A percentile compares a stretch with the other conserved stretches of the same genome.
These are phyloP conservation scores for Metschnikowia cerradonensis DNA, from an alignment of 805 yeast genomes.

Conservation along the genomic window DNA sequence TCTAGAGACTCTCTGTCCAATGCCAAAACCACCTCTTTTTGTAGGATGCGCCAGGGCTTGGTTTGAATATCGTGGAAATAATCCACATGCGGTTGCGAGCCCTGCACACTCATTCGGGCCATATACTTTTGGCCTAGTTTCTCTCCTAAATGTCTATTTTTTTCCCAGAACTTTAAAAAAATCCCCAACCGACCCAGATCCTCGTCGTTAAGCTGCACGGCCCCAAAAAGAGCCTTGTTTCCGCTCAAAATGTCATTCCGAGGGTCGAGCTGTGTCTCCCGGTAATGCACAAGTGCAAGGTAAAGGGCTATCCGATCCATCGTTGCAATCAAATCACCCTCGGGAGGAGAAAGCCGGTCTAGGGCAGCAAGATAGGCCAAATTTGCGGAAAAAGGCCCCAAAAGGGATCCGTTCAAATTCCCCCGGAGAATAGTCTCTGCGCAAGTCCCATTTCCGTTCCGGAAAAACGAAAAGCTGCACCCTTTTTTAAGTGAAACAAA, in stretches of 20 bases:
- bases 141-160: constrained; percentile 8
- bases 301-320: constrained; percentile 29
- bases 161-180: constrained; percentile 36
- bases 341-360: constrained; percentile 31
- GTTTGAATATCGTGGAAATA: constrained; percentile 20
- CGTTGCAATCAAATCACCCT: constrained; percentile 29
- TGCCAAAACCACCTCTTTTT: constrained; percentile 18
- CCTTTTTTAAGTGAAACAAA: neutral
- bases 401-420: constrained; percentile 21
- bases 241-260: constrained; percentile 21
- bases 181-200: constrained; percentile 26
- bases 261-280: constrained; percentile 20
- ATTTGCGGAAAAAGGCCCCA: constrained; percentile 33
- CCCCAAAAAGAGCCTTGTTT: constrained; percentile 24
- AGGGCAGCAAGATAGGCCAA: constrained; percentile 34
- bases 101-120: constrained; percentile 22
- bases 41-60: constrained; percentile 21
- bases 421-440: constrained; percentile 30
- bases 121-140: constrained; percentile 7
- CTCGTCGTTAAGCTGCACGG: constrained; percentile 24
- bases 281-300: constrained; percentile 22
- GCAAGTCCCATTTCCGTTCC: constrained; percentile 1
- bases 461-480: constrained; percentile 17
- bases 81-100: constrained; percentile 12
- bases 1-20: constrained; percentile 12